Percentiles rank a stretch among this genome's conserved stretches.
Evolutionary conservation across 176 grass and related monocot genomes (phyloP).

Genomic region (Aegilops bicornis): DNA sequence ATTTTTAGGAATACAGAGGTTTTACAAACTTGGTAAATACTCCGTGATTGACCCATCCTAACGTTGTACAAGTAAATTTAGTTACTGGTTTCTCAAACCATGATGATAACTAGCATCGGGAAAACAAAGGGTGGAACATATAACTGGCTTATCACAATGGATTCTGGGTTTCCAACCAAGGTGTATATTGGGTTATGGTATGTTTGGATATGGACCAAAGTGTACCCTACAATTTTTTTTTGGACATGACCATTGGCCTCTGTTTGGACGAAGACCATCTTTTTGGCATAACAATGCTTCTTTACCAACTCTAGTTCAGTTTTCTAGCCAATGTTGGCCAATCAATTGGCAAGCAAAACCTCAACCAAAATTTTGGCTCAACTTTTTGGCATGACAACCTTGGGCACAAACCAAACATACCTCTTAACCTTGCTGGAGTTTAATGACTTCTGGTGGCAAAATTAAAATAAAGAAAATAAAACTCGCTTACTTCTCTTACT

Average conservation of each 20-base stretch:
- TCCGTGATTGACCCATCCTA: neutral
- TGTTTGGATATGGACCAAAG: no score
- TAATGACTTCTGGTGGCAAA: neutral
- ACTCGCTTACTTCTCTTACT: neutral
- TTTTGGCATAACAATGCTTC: neutral
- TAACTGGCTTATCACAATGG: neutral
- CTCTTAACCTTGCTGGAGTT: neutral
- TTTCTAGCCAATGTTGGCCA: neutral
- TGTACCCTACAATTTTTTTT: neutral
- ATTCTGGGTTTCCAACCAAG: neutral
- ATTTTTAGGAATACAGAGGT: slow-evolving; percentile 2
- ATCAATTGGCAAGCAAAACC: neutral
- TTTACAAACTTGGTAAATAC: slow-evolving; percentile 10
- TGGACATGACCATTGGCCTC: neutral
- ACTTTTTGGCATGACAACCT: neutral
- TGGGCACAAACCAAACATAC: neutral
- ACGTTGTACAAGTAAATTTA: slow-evolving; percentile 3
- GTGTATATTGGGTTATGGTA: neutral
- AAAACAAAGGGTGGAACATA: neutral
- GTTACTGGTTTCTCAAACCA: slow-evolving; percentile 3
- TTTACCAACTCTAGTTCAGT: neutral
- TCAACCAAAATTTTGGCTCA: neutral
- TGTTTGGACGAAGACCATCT: neutral
- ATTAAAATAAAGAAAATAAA: neutral
- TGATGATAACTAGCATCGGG: slow-evolving; percentile 13